Base-by-base conservation (phyloP, 257 asterid genomes). In the Solanum pinnatisectum region DNA sequence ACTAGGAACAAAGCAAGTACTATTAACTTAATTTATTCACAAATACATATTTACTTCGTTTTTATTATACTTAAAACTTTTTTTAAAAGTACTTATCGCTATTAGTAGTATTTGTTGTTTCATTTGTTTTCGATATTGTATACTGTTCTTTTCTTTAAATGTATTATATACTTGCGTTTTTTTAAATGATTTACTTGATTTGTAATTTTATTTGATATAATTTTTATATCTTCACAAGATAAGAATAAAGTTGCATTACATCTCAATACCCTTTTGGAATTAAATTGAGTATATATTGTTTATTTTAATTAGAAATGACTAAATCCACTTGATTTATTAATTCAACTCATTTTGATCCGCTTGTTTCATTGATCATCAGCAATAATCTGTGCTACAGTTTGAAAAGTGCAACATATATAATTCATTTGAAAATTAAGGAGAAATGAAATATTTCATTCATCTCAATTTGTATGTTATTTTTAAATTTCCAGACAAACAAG, bases 101-200 rank as follows among this genome's bases (percentile, higher is more conserved):
- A 10, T 23, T 63, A 63, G 30, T 23, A 23, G 32, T 23, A 63
- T n/a, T 23, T 23, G 68, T 22, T 6, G n/a, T 9, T 60, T 60
- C 70, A 60, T 63, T 63, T 63, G 70, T 10, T 63, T 63, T n/a
- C 1, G 10, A 6, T 59, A 59, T 59, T 59, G 67, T 59, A 20
- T 59, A 20, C 23, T 20, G 11, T 59, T 20, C 11, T 14, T 15
- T 49, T 49, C 22, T 5, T 49, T 49, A 4, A 22, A 4, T 23
- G 1, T 23, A 23, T 23, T 23, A 60, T 10, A 4, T 23, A 23
- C 1, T 60, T n/a, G 5, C 5, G 12, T 4, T 60, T 23, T 9
- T 2, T 0, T 0, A 23, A 9, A 63, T 63, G 3, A 22, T 60
- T 60, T 4, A 60, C 14, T 60, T 10, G 32, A 23, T 10, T 1